phyloP scores from a whole-genome alignment of 2,329 filamentous ascomycete species.

The Teratosphaeriaceae sp. region DNA sequence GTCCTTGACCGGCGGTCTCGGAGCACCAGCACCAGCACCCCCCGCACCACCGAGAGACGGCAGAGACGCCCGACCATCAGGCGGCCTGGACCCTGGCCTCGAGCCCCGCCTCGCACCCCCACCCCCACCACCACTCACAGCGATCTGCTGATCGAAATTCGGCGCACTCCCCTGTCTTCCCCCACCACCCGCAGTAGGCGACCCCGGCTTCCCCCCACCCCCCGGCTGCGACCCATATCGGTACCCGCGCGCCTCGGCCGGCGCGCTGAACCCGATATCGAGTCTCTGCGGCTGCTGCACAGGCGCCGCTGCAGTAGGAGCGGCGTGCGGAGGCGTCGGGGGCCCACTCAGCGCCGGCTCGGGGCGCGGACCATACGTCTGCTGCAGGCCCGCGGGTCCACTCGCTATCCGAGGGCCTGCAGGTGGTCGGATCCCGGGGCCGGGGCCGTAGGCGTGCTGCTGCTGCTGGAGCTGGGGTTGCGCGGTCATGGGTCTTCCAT shows the following conservation, averaged over 20 bases:
- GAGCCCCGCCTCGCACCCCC: conserved; percentile 6
- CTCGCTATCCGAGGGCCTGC: conserved; percentile 26
- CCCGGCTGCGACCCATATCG: conserved; percentile 32
- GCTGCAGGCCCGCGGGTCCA: conserved; percentile 22
- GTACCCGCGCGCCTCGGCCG: conserved; percentile 38
- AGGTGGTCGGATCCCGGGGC: conserved; percentile 9
- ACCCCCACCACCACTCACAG: not conserved
- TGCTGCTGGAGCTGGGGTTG: too few species aligned
- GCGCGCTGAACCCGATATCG: conserved; percentile 38
- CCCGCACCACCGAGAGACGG: conserved; percentile 4
- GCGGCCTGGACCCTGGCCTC: conserved; percentile 14
- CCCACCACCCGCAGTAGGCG: conserved; percentile 7
- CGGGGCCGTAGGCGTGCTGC: conserved; percentile 9
- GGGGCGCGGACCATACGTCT: too few species aligned
- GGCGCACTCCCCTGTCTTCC: conserved; percentile 11
- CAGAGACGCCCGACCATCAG: conserved; percentile 10
- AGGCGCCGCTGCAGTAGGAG: conserved; percentile 6
- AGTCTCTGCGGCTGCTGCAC: conserved; percentile 18
- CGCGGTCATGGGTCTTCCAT: conserved; percentile 1
- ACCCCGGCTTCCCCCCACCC: conserved; percentile 4
- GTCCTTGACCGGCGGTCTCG: conserved; percentile 14
- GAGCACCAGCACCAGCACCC: conserved; percentile 6
- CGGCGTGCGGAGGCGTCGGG: too few species aligned
- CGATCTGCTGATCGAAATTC: conserved; percentile 11
- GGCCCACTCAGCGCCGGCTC: too few species aligned